These are phyloP conservation scores for Lentinula detonsa DNA, from an alignment of 768 basidiomycete genomes.

Conservation along the genomic window DNA sequence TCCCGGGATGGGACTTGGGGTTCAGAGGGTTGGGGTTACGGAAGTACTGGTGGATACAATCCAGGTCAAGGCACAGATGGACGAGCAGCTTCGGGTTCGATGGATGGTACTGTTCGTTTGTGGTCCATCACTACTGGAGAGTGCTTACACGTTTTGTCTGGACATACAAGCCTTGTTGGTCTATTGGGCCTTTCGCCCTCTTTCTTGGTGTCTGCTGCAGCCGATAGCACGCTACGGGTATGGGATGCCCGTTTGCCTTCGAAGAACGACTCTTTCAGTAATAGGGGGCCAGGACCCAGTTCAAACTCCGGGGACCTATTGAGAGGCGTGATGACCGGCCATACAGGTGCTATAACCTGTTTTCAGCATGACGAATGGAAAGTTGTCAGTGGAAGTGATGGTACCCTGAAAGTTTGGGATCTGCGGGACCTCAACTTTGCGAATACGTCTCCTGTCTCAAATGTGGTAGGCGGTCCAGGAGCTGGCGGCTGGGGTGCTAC, in stretches of 20 bases:
- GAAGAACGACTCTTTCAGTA: not conserved
- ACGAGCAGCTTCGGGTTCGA: constrained; percentile 93
- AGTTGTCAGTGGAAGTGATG: constrained; percentile 91
- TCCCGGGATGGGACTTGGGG: not conserved
- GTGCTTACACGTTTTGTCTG: constrained; percentile 74
- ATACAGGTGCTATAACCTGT: constrained; percentile 98
- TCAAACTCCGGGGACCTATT: constrained; percentile 27
- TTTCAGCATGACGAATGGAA: constrained; percentile 99
- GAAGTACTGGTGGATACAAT: not conserved
- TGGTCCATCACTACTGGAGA: constrained; percentile 86
- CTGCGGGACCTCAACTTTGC: constrained; percentile 44
- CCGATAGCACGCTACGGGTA: constrained; percentile 89
- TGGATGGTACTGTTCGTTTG: constrained; percentile 95
- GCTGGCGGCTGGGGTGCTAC: not conserved
- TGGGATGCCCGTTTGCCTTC: constrained; percentile 70
- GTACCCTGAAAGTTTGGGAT: constrained; percentile 98
- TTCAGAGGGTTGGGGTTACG: not conserved
- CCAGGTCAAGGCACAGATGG: constrained; percentile 39
- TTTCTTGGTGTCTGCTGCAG: constrained; percentile 90
- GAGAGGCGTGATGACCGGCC: constrained; percentile 78
- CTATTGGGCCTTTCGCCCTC: constrained; percentile 86
- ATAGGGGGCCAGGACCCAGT: not conserved
- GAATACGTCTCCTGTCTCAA: not conserved
- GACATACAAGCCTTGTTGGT: constrained; percentile 94
- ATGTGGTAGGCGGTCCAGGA: not conserved